A percentile compares a stretch with the other conserved stretches of the same genome.
Evolutionary conservation across 1,284 basidiomycete genomes (phyloP).

Genomic region (Xerocomus amazonicus): DNA sequence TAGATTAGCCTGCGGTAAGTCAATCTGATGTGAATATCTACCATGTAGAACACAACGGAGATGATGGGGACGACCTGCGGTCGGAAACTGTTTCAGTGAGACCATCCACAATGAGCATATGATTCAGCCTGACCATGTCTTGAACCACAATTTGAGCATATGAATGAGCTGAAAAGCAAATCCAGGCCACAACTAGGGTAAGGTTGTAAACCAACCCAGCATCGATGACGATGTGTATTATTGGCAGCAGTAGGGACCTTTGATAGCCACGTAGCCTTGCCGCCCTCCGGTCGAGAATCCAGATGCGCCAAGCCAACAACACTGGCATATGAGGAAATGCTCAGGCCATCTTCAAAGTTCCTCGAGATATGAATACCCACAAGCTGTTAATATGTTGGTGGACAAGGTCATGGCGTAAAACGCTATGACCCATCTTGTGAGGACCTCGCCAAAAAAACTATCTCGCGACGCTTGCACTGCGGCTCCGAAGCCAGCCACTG

Average conservation of each 20-base stretch:
- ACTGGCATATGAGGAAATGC: not conserved
- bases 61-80: not conserved
- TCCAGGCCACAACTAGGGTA: not conserved
- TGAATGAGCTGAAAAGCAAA: not conserved
- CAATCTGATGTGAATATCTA: not conserved
- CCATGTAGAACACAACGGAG: not conserved
- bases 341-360: not conserved
- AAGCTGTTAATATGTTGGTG: conserved; percentile 3
- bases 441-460: not conserved
- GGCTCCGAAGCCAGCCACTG: conserved; percentile 3
- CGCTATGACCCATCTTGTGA: not conserved
- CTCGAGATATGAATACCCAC: not conserved
- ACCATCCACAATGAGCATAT: not conserved
- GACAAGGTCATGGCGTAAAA: conserved; percentile 2
- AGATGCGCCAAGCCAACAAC: not conserved
- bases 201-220: not conserved
- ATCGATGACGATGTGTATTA: not conserved
- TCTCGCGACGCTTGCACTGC: not conserved
- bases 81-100: not conserved
- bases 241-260: not conserved
- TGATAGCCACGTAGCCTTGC: not conserved
- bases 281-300: not conserved
- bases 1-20: not conserved
- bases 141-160: not conserved
- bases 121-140: not conserved